phyloP scores from a whole-genome alignment of 1,284 basidiomycete species.

The Xerocomus alliaceus region DNA sequence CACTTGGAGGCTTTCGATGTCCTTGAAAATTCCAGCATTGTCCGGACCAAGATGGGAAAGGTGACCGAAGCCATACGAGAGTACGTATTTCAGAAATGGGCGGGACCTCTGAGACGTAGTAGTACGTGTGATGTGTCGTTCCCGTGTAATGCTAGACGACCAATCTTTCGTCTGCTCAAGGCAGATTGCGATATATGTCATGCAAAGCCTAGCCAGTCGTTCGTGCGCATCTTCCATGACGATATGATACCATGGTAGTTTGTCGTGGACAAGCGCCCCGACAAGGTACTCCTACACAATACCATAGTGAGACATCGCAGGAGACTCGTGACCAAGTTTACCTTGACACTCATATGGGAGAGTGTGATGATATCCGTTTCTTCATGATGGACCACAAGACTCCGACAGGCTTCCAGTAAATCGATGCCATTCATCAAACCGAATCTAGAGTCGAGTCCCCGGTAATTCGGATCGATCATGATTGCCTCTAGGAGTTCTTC shows the following conservation, averaged over 20 bases:
- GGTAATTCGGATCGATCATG: neutral
- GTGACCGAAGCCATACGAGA: conserved; percentile 8
- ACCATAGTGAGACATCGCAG: neutral
- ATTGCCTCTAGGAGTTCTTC: conserved; percentile 4
- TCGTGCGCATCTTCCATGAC: neutral
- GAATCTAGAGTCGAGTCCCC: conserved; percentile 1
- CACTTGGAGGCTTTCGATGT: neutral
- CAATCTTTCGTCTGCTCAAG: neutral
- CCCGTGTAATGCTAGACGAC: neutral
- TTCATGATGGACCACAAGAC: conserved; percentile 3
- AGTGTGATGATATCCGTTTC: conserved; percentile 1
- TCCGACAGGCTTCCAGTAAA: conserved; percentile 1
- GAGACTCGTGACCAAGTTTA: neutral
- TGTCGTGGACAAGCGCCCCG: neutral
- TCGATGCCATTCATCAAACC: neutral
- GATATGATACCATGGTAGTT: neutral
- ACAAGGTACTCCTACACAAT: conserved; percentile 12
- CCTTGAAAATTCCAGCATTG: neutral
- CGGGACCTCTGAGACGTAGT: neutral
- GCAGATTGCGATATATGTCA: neutral
- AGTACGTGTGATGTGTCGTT: neutral
- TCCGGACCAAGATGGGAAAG: neutral
- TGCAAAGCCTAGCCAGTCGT: conserved; percentile 5
- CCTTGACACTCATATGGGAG: conserved; percentile 4
- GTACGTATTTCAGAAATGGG: conserved; percentile 11